phyloP scores from a whole-genome alignment of 148 eudicot genomes.

The Spergularia marina region DNA sequence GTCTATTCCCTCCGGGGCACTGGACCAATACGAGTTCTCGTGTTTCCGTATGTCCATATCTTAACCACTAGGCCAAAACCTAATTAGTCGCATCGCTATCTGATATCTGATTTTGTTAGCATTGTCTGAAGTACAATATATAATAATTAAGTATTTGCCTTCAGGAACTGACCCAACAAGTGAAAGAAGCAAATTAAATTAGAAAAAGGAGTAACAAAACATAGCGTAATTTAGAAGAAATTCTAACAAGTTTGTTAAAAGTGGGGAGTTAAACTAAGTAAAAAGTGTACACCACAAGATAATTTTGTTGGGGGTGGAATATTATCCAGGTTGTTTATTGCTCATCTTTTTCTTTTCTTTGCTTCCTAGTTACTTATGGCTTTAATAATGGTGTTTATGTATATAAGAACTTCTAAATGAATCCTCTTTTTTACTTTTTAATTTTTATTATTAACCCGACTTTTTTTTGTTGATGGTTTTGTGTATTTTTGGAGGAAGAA shows the following conservation, averaged over 20 bases:
- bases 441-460: too few species aligned
- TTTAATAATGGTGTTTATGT: constrained; percentile 6
- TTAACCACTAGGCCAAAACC: too few species aligned
- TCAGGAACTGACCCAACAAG: neutral
- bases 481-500: neutral
- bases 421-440: neutral
- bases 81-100: neutral
- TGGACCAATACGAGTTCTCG: too few species aligned
- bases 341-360: neutral
- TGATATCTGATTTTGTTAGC: neutral
- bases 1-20: too few species aligned
- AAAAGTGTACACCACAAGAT: neutral
- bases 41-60: too few species aligned
- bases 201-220: neutral
- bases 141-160: neutral
- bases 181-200: neutral
- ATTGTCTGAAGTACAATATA: neutral
- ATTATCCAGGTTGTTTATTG: constrained; percentile 12
- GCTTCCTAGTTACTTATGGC: constrained; percentile 26
- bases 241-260: constrained; percentile 9
- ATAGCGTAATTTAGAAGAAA: constrained; percentile 21
- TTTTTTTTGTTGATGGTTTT: neutral
- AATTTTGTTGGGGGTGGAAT: constrained; percentile 2
- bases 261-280: constrained; percentile 2
- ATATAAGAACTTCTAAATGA: neutral